phyloP scores from a whole-genome alignment of 139 green algal species.

The Auxenochlorella pyrenoidosa region DNA sequence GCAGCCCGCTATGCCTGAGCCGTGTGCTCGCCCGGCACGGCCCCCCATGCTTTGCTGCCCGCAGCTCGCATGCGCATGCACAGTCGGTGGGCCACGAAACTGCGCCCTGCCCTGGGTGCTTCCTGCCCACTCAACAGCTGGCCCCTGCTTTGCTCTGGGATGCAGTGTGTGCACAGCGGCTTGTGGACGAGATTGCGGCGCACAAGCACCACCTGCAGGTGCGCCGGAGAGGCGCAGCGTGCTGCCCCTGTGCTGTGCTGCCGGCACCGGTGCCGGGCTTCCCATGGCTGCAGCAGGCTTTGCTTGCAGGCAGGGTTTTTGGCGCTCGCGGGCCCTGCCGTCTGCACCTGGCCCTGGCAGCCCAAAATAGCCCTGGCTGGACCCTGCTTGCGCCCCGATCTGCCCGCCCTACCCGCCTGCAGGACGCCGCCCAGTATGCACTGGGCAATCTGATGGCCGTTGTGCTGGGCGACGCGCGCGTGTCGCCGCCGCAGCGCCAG shows the following conservation, averaged over 20 bases:
- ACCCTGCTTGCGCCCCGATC: background rate
- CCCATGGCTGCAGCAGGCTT: too few relatives aligned
- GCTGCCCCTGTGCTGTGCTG: too few relatives aligned
- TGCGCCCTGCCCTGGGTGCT: too few relatives aligned
- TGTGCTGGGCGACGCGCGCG: conserved; percentile 5
- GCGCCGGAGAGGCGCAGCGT: background rate
- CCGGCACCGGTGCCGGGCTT: too few relatives aligned
- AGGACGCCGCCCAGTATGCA: conserved; percentile 49
- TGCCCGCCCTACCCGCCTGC: background rate
- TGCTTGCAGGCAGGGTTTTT: background rate
- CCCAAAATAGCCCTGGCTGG: background rate
- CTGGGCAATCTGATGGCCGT: conserved; percentile 33
- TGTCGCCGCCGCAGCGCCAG: background rate
- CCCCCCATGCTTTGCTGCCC: background rate
- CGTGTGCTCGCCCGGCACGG: background rate
- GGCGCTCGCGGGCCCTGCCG: too few relatives aligned
- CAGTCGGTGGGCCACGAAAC: too few relatives aligned
- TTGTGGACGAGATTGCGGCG: conserved; percentile 36
- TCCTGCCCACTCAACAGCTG: too few relatives aligned
- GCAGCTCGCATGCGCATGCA: background rate
- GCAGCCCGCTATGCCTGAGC: background rate
- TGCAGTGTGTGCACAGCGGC: conserved; percentile 27
- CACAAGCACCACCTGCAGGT: conserved; percentile 50
- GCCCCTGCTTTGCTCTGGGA: background rate
- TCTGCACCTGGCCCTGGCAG: too few relatives aligned